Evolutionary conservation across 257 asterid species (phyloP).

Genomic region (Plectranthus barbatus): DNA sequence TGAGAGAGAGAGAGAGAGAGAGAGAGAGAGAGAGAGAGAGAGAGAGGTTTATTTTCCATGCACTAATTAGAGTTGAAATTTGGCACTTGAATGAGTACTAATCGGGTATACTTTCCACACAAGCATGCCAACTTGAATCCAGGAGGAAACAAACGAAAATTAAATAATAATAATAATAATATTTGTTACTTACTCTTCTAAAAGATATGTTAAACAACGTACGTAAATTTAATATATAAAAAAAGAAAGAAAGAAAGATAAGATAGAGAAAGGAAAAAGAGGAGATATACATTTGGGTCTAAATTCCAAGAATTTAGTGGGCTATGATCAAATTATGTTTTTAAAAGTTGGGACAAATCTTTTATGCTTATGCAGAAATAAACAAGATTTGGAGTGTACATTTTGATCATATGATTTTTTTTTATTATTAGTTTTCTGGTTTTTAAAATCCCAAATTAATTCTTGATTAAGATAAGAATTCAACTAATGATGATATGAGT

Average conservation of each 20-base stretch:
- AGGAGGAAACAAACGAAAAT: background rate
- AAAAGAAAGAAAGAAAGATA: too few species aligned
- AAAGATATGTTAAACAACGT: constrained; percentile 18
- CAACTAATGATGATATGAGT: background rate
- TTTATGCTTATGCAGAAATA: background rate
- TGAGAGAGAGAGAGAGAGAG: too few species aligned
- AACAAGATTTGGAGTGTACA: constrained; percentile 12
- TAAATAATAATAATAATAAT: background rate
- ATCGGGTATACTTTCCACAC: constrained; percentile 18
- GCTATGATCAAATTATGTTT: constrained; percentile 13
- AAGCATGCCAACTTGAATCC: constrained; percentile 30
- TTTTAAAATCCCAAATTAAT: too few species aligned
- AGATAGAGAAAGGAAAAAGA: too few species aligned
- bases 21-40: too few species aligned
- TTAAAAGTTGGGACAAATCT: constrained; percentile 27
- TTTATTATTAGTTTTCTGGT: too few species aligned
- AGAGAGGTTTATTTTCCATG: constrained; percentile 21
- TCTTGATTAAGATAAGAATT: background rate
- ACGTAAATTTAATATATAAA: too few species aligned
- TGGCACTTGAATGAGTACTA: constrained; percentile 8
- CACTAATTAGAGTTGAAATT: constrained; percentile 21
- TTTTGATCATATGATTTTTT: too few species aligned
- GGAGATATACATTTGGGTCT: constrained; percentile 4
- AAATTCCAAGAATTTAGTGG: constrained; percentile 7
- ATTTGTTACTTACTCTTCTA: background rate